These are phyloP conservation scores for Nevesoporus exiguus DNA, from an alignment of 768 basidiomycete genomes.

Conservation along the genomic window DNA sequence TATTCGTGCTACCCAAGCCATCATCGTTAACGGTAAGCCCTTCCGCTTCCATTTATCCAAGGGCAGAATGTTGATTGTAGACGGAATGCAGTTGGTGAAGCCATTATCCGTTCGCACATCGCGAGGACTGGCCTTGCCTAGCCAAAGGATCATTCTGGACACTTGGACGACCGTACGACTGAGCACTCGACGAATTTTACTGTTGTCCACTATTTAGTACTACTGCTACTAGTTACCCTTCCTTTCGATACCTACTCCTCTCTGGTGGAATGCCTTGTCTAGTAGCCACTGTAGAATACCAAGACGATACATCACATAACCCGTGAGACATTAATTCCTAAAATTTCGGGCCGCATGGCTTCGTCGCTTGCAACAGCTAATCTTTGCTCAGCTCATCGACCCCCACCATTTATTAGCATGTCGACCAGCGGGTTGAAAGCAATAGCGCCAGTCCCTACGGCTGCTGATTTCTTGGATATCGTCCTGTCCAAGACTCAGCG, in stretches of 20 bases:
- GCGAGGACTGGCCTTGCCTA: constrained; percentile 45
- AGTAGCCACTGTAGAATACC: constrained; percentile 25
- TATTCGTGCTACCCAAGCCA: constrained; percentile 60
- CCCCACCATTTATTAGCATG: constrained; percentile 34
- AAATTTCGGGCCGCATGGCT: constrained; percentile 6
- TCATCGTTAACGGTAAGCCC: constrained; percentile 57
- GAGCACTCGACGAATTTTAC: constrained; percentile 9
- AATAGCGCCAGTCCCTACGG: constrained; percentile 98
- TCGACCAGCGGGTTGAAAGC: constrained; percentile 92
- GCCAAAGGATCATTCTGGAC: not conserved
- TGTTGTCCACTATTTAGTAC: constrained; percentile 17
- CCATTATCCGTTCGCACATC: constrained; percentile 64
- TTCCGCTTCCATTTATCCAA: not conserved
- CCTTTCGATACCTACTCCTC: constrained; percentile 22
- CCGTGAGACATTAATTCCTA: constrained; percentile 9
- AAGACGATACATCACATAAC: constrained; percentile 9
- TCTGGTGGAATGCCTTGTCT: constrained; percentile 22
- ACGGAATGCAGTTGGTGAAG: constrained; percentile 52
- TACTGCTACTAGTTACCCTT: constrained; percentile 27
- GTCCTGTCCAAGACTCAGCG: constrained; percentile 92
- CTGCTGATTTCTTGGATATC: constrained; percentile 91
- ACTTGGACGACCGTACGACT: constrained; percentile 11
- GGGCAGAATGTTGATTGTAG: constrained; percentile 1
- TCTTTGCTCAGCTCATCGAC: constrained; percentile 6
- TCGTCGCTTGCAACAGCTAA: not conserved